Evolutionary conservation across 257 asterid genomes (phyloP).

Genomic region (Nicotiana attenuata): DNA sequence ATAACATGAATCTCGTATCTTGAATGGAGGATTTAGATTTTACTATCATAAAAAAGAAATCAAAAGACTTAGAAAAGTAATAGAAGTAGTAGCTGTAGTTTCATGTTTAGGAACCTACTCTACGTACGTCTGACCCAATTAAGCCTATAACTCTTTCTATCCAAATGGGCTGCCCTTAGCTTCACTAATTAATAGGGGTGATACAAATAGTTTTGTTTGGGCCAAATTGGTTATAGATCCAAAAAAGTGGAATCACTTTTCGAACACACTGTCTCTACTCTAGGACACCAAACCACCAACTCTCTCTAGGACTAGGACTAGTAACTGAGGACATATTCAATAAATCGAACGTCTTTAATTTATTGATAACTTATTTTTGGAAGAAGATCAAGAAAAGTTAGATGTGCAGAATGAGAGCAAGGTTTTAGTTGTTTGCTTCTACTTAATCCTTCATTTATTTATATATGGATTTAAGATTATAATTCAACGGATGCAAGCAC

Average conservation of each 20-base stretch:
- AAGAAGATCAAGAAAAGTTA: no score
- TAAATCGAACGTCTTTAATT: no score
- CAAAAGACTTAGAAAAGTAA: no score
- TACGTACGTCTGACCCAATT: background rate
- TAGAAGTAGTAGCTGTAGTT: background rate
- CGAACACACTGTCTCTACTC: background rate
- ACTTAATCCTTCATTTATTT: no score
- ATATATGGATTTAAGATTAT: background rate
- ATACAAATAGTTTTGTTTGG: background rate
- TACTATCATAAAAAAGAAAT: background rate
- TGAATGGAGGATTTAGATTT: background rate
- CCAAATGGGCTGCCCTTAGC: constrained; percentile 1
- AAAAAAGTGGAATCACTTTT: background rate
- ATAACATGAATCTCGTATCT: background rate
- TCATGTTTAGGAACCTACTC: background rate
- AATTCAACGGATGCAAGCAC: background rate
- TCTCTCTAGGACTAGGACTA: background rate
- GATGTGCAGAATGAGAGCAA: no score
- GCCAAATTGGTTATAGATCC: background rate
- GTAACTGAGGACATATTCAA: background rate
- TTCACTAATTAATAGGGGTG: background rate
- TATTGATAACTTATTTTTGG: no score
- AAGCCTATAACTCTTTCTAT: background rate
- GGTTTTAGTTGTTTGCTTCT: no score
- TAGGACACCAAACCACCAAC: background rate